phyloP scores from a whole-genome alignment of 176 grass and related monocot genomes.

The Metroxylon sagu region DNA sequence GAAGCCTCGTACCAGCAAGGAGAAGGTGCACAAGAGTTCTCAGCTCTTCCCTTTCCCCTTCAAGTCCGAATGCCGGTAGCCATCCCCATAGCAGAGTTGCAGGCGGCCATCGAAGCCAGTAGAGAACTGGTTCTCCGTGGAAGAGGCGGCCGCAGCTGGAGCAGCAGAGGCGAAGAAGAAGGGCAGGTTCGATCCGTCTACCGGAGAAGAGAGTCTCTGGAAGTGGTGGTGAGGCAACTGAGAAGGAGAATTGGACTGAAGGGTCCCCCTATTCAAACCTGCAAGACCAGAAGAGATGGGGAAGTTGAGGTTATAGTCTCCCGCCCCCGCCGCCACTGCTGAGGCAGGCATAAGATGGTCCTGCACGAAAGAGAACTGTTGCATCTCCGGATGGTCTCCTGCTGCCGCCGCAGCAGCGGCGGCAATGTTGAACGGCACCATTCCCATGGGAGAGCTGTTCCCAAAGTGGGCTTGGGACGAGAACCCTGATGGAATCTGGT shows the following conservation, averaged over 20 bases:
- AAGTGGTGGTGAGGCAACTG: slow-evolving; percentile 26
- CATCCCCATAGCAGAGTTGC: slow-evolving; percentile 25
- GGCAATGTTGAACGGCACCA: slow-evolving; percentile 21
- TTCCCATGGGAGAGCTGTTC: slow-evolving; percentile 16
- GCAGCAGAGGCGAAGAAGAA: slow-evolving; percentile 18
- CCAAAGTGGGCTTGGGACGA: slow-evolving; percentile 16
- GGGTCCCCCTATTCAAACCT: slow-evolving; percentile 30
- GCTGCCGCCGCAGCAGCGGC: background rate
- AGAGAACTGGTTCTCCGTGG: slow-evolving; percentile 8
- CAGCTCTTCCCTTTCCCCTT: slow-evolving; percentile 22
- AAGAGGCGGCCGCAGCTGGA: background rate
- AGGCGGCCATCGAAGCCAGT: slow-evolving; percentile 17
- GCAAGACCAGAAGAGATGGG: slow-evolving; percentile 18
- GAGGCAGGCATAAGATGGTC: slow-evolving; percentile 18
- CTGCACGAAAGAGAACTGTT: slow-evolving; percentile 25
- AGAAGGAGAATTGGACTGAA: slow-evolving; percentile 32
- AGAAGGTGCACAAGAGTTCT: background rate
- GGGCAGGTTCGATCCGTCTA: slow-evolving; percentile 19
- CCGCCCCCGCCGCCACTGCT: slow-evolving; percentile 5
- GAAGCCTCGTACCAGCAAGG: background rate
- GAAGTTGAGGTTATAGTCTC: slow-evolving; percentile 23
- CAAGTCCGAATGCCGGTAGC: slow-evolving; percentile 15
- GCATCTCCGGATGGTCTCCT: slow-evolving; percentile 21
- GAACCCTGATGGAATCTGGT: slow-evolving; percentile 14
- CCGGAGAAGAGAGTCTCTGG: slow-evolving; percentile 21